These are phyloP conservation scores for Scytalidium sp. DNA, from an alignment of 2,329 filamentous ascomycete genomes.

Conservation along the genomic window DNA sequence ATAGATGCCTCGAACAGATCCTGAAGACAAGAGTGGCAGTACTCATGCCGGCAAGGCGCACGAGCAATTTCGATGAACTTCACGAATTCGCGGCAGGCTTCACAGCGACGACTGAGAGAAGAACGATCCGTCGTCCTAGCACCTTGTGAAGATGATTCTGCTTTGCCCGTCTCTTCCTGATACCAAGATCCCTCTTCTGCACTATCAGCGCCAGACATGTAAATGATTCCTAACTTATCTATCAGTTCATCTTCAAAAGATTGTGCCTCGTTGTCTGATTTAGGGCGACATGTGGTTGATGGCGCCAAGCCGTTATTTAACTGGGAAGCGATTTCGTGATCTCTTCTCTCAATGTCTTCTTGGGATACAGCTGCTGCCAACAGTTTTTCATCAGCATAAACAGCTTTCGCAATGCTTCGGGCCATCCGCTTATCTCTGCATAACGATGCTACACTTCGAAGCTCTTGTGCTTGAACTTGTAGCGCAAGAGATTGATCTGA, in stretches of 20 bases:
- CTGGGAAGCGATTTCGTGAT: conserved; percentile 1
- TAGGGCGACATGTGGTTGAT: not conserved
- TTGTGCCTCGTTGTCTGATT: not conserved
- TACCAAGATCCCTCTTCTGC: not conserved
- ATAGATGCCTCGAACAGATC: conserved; percentile 41
- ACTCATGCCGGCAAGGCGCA: conserved; percentile 43
- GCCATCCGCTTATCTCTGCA: conserved; percentile 4
- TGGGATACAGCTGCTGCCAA: conserved; percentile 1
- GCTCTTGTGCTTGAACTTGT: conserved; percentile 2
- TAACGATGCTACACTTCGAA: conserved; percentile 1
- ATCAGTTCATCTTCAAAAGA: conserved; percentile 15
- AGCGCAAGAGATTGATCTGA: conserved; percentile 5
- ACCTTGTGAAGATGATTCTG: conserved; percentile 8
- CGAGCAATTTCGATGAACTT: conserved; percentile 9
- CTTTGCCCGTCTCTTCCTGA: not conserved
- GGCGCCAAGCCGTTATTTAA: not conserved
- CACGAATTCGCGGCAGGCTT: conserved; percentile 12
- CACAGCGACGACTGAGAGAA: conserved; percentile 6
- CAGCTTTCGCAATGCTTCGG: conserved; percentile 4
- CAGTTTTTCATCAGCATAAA: conserved; percentile 2
- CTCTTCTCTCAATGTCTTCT: conserved; percentile 4
- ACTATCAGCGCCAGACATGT: conserved; percentile 4
- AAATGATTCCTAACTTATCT: conserved; percentile 14
- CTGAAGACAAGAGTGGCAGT: conserved; percentile 47
- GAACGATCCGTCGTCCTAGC: not conserved